A percentile compares a stretch with the other conserved stretches of the same genome.
These are phyloP conservation scores for Colletotrichum agaves DNA, from an alignment of 2,329 filamentous ascomycete genomes.

Conservation along the genomic window DNA sequence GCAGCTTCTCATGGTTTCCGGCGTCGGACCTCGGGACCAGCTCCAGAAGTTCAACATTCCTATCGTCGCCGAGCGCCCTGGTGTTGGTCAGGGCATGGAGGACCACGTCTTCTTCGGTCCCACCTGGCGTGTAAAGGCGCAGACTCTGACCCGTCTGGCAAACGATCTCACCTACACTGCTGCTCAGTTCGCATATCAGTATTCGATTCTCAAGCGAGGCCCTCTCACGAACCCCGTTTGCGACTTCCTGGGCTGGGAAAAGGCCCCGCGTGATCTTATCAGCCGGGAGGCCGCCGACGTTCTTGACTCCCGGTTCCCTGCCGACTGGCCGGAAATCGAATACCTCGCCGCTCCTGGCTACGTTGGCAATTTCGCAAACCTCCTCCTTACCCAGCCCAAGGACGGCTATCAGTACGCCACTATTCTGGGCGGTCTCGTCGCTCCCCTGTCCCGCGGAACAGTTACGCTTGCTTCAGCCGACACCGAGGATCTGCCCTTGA, in stretches of 20 bases:
- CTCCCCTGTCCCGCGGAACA: slow-evolving; percentile 55
- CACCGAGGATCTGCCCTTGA: slow-evolving; percentile 51
- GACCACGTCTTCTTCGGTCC: slow-evolving; percentile 71
- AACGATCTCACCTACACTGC: slow-evolving; percentile 22
- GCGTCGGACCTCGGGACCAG: slow-evolving; percentile 56
- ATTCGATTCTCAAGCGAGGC: slow-evolving; percentile 28
- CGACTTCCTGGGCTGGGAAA: slow-evolving; percentile 41
- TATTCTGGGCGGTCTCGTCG: slow-evolving; percentile 45
- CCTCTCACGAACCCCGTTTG: slow-evolving; percentile 39
- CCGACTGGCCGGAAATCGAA: slow-evolving; percentile 33
- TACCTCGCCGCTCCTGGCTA: slow-evolving; percentile 36
- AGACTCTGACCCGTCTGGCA: slow-evolving; percentile 37
- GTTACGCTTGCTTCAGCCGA: slow-evolving; percentile 51
- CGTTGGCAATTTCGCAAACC: slow-evolving; percentile 37
- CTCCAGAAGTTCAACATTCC: slow-evolving; percentile 52
- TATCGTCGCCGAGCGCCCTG: slow-evolving; percentile 63
- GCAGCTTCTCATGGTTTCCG: slow-evolving; percentile 69
- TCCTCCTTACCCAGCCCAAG: slow-evolving; percentile 17
- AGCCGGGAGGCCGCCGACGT: slow-evolving; percentile 2
- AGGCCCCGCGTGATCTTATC: slow-evolving; percentile 35
- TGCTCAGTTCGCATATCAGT: slow-evolving; percentile 6
- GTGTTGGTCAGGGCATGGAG: slow-evolving; percentile 85
- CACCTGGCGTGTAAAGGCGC: slow-evolving; percentile 37
- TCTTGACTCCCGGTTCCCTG: slow-evolving; percentile 14
- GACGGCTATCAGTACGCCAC: slow-evolving; percentile 40